A percentile compares a stretch with the other conserved stretches of the same genome.
These are phyloP conservation scores for Cryptosporidium sp. DNA, from an alignment of 169 alveolate genomes.

Conservation along the genomic window DNA sequence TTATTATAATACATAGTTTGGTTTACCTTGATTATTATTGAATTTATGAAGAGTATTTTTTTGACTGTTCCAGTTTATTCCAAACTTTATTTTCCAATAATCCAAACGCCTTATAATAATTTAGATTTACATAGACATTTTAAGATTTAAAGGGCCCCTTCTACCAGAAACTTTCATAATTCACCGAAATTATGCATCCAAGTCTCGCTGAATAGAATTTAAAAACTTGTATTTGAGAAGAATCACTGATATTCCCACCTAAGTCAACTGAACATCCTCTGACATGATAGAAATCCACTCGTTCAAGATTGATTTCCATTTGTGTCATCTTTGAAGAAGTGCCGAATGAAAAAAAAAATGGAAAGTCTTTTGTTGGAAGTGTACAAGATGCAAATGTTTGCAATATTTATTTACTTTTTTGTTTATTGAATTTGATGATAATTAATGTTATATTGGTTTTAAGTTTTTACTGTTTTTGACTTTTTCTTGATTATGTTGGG, in stretches of 20 bases:
- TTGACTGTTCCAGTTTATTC: background rate
- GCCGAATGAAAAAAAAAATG: conserved; percentile 11
- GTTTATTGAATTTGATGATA: conserved; percentile 25
- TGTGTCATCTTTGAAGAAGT: conserved; percentile 13
- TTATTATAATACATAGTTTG: background rate
- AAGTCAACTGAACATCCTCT: background rate
- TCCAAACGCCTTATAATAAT: background rate
- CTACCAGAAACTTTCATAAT: conserved; percentile 20
- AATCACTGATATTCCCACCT: background rate
- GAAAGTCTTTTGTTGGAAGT: conserved; percentile 28
- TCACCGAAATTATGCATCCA: conserved; percentile 2
- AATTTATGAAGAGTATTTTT: background rate
- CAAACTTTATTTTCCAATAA: background rate
- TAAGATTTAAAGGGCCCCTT: background rate
- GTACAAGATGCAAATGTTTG: conserved; percentile 16
- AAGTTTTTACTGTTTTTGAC: conserved; percentile 33
- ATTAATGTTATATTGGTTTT: conserved; percentile 36
- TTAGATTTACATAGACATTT: background rate
- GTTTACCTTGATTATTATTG: background rate
- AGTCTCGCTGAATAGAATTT: background rate
- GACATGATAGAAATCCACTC: conserved; percentile 1
- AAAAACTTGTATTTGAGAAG: background rate
- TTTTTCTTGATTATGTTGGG: conserved; percentile 19
- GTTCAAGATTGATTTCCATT: conserved; percentile 3
- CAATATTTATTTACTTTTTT: conserved; percentile 19